Conservation (phyloP, 2,329 filamentous ascomycete genomes). For the Cercospora janseana region DNA sequence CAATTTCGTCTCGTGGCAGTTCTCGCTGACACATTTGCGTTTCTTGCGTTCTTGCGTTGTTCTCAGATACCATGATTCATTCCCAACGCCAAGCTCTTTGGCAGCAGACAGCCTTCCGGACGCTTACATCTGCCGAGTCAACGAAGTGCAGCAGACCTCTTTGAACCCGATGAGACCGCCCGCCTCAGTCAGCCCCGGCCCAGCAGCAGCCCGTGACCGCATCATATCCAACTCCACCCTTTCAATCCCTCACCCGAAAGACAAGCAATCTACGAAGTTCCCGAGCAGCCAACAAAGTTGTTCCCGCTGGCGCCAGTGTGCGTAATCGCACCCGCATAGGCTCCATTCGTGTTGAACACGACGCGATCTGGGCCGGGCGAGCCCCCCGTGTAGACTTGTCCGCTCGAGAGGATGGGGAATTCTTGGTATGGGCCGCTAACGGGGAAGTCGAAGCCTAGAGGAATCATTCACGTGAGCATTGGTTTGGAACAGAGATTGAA, state of each 20-base stretch:
- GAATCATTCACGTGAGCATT: too few relatives aligned
- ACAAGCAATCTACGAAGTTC: slow-evolving; percentile 33
- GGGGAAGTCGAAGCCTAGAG: slow-evolving; percentile 54
- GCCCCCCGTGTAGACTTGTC: slow-evolving; percentile 54
- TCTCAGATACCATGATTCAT: too few relatives aligned
- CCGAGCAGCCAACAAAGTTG: slow-evolving; percentile 63
- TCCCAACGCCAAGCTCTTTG: too few relatives aligned
- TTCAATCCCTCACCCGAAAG: background rate
- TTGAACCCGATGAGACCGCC: too few relatives aligned
- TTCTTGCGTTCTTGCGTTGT: too few relatives aligned
- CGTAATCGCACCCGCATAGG: slow-evolving; percentile 64
- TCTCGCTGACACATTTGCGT: too few relatives aligned
- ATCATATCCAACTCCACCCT: background rate
- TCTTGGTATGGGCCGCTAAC: slow-evolving; percentile 61
- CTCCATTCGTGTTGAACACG: slow-evolving; percentile 57
- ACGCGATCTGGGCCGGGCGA: slow-evolving; percentile 67
- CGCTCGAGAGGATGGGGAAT: slow-evolving; percentile 56
- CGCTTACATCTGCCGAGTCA: too few relatives aligned
- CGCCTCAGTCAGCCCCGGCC: too few relatives aligned
- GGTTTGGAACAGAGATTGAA: slow-evolving; percentile 45
- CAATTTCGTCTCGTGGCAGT: background rate
- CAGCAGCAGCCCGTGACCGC: too few relatives aligned
- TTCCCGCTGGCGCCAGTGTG: slow-evolving; percentile 68
- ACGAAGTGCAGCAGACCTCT: too few relatives aligned
- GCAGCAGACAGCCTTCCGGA: too few relatives aligned